These are phyloP conservation scores for Nyctanthes arbortristis DNA, from an alignment of 257 asterid genomes.

Conservation along the genomic window DNA sequence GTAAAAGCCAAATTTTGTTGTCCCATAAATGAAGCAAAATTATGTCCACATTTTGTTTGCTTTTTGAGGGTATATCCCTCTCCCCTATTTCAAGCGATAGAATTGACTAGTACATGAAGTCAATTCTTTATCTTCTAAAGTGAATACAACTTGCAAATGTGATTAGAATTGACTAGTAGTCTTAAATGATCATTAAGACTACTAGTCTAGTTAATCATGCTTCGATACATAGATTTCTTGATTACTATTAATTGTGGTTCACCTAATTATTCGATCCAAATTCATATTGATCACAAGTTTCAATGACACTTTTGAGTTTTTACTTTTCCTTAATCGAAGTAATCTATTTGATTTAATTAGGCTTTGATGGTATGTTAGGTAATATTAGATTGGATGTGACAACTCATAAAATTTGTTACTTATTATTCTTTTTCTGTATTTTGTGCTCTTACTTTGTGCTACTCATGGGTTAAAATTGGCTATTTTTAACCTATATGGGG, in stretches of 20 bases:
- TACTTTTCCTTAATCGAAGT: background rate
- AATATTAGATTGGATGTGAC: too few species aligned
- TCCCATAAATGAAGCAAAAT: conserved; percentile 1
- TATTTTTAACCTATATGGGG: too few species aligned
- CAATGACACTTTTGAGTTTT: background rate
- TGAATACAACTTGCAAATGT: background rate
- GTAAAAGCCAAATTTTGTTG: background rate
- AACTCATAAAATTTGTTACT: background rate
- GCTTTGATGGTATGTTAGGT: too few species aligned
- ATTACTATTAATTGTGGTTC: background rate
- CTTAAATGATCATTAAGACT: too few species aligned
- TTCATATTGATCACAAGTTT: background rate
- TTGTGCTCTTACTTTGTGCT: background rate
- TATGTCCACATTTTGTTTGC: background rate
- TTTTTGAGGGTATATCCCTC: background rate
- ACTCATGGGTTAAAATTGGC: background rate
- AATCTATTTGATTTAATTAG: too few species aligned
- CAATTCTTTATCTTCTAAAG: conserved; percentile 2
- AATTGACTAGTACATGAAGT: background rate
- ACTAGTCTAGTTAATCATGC: background rate
- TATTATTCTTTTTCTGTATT: too few species aligned
- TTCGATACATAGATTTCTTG: background rate
- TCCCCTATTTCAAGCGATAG: background rate
- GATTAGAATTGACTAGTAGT: background rate
- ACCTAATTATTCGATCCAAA: background rate